Conservation (phyloP, 2,329 filamentous ascomycete species). For the Hymenoscyphus fructigenus region DNA sequence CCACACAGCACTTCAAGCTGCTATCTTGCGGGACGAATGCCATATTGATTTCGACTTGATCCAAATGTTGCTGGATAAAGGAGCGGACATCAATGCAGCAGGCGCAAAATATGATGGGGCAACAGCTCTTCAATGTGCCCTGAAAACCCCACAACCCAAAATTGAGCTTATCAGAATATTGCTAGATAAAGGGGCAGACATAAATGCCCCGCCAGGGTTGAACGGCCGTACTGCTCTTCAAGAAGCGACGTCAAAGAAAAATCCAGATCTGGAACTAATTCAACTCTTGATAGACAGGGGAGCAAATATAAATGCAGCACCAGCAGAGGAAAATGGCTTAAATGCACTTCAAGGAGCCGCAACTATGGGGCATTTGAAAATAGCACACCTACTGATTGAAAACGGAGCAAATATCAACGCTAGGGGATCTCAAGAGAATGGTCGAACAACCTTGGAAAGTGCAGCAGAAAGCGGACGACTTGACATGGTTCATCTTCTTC, state of each 20-base stretch:
- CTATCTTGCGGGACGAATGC: too few species aligned
- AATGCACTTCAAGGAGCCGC: conserved; percentile 16
- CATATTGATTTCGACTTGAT: neutral
- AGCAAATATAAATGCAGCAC: conserved; percentile 3
- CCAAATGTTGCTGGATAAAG: neutral
- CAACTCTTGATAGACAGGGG: neutral
- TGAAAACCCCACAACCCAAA: too few species aligned
- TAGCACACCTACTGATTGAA: conserved; percentile 9
- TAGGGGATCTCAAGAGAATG: conserved; percentile 7
- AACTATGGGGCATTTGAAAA: conserved; percentile 7
- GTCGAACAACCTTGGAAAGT: conserved; percentile 11
- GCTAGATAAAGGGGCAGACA: too few species aligned
- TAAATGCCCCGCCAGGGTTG: too few species aligned
- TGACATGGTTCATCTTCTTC: conserved; percentile 25
- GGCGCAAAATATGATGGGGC: too few species aligned
- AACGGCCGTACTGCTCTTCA: neutral
- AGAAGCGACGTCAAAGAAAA: neutral
- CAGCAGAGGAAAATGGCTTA: neutral
- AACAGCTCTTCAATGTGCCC: too few species aligned
- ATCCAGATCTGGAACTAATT: neutral
- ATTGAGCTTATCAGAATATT: too few species aligned
- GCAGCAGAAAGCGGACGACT: conserved; percentile 16
- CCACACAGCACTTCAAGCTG: neutral
- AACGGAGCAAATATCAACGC: conserved; percentile 15
- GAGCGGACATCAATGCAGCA: neutral